These are phyloP conservation scores for Cephaloascus albidus DNA, from an alignment of 805 yeast genomes.

Conservation along the genomic window DNA sequence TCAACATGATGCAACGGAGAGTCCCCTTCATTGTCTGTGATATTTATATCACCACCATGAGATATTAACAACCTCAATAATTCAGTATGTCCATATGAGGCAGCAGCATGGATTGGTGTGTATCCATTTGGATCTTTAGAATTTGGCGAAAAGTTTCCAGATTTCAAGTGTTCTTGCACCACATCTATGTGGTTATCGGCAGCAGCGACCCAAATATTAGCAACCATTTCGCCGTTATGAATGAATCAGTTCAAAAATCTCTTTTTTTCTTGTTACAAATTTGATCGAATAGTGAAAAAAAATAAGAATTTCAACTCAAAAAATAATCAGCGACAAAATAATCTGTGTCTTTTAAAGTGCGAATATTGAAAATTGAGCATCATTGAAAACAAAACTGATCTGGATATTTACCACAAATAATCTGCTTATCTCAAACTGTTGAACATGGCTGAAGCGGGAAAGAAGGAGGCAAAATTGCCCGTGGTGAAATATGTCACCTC, in stretches of 20 bases:
- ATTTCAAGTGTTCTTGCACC: constrained; percentile 47
- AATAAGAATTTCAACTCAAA: no score
- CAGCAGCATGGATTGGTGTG: constrained; percentile 97
- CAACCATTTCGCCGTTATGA: constrained; percentile 23
- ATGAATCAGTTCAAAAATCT: no score
- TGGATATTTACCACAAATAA: no score
- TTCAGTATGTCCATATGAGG: constrained; percentile 78
- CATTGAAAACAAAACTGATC: no score
- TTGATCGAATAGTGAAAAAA: no score
- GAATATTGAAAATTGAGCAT: no score
- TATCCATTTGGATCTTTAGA: constrained; percentile 88
- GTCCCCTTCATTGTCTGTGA: constrained; percentile 85
- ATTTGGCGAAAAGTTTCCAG: constrained; percentile 52
- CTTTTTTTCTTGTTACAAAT: no score
- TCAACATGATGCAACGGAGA: constrained; percentile 93
- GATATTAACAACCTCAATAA: constrained; percentile 47
- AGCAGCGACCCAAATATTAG: constrained; percentile 92
- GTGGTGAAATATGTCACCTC: neutral
- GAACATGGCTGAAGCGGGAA: no score
- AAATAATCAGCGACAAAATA: no score
- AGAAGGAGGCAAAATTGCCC: no score
- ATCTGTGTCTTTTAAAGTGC: no score
- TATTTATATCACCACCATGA: constrained; percentile 70
- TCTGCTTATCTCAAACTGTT: no score
- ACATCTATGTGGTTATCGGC: constrained; percentile 64